phyloP scores from a whole-genome alignment of 163 green algal genomes.

The Chloromonas sp. region DNA sequence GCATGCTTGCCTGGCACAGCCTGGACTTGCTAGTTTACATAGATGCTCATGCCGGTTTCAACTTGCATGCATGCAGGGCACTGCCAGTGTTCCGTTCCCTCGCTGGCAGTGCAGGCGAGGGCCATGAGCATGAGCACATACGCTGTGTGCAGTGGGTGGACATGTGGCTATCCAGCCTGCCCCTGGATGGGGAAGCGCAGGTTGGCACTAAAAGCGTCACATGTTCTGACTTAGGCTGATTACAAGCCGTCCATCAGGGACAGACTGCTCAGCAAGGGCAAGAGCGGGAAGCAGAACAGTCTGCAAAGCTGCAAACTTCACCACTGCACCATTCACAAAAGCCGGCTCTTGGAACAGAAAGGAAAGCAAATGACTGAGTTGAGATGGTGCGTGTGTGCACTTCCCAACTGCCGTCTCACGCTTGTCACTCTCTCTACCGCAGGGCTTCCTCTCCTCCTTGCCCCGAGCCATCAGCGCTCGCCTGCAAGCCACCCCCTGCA shows the following conservation, averaged over 20 bases:
- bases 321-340: too few species aligned
- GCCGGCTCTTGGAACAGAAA: too few species aligned
- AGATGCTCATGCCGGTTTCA: too few species aligned
- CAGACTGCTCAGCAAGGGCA: too few species aligned
- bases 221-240: background rate
- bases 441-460: conserved; percentile 44
- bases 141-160: conserved; percentile 23
- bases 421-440: background rate
- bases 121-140: background rate
- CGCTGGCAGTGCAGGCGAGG: background rate
- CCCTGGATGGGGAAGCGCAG: conserved; percentile 34
- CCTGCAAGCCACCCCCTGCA: conserved; percentile 26
- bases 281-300: too few species aligned
- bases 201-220: background rate
- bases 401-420: too few species aligned
- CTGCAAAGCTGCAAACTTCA: too few species aligned
- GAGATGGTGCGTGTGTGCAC: too few species aligned
- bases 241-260: background rate
- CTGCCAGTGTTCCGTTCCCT: conserved; percentile 21
- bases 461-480: conserved; percentile 21
- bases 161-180: conserved; percentile 37
- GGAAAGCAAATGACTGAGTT: too few species aligned
- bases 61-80: conserved; percentile 3
- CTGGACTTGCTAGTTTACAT: too few species aligned
- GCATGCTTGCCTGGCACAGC: too few species aligned